Base-by-base conservation (phyloP, 2,329 filamentous ascomycete species). In the Verticillium longisporum region DNA sequence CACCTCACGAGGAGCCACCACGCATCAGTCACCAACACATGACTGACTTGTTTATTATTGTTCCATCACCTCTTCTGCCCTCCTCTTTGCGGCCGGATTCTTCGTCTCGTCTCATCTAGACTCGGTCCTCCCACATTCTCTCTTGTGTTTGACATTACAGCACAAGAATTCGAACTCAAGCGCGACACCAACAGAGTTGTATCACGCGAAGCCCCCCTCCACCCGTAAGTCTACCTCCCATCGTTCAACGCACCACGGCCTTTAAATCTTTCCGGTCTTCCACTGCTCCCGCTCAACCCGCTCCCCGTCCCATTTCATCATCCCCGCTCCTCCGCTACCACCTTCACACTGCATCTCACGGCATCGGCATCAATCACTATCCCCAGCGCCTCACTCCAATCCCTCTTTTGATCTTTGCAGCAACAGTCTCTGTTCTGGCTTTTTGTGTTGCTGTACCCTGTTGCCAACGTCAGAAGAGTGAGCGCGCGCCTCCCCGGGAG, bases 31-130 rank as follows among this genome's bases (percentile, higher is more conserved):
- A 50, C 41, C 41, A 50, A 50, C 41, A 50, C 41, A 26, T 26
- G 41, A 50, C 41, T 11, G 41, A 50, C 41, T 60, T 65, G 62
- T 65, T 65, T 64, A 65, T 63, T 64, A 61, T 61, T 64, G 61
- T 63, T 60, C 61, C 59, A 64, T 64, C 62, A 41, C 18, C 57
- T 37, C 33, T 13, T 61, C 62, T 34, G 21, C 38, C 37, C 36
- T 31, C 26, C 38, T 15, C 45, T 53, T 37, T 34, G 14, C 37
- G 4, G 10, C 26, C 41, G 31, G 14, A 45, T 33, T 58, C n/a
- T 15, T 50, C 41, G 33, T 18, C 37, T 58, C 41, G 26, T 59
- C 50, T 33, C 7, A 9, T 57, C 55, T 37, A 31, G 21, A 15
- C 50, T 37, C 26, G 26, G 37, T 57, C 26, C 9, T 37, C 13